Percentiles rank a stretch among this genome's conserved stretches.
These are phyloP conservation scores for Botryosphaeria dothidea DNA, from an alignment of 2,329 filamentous ascomycete species.

Conservation along the genomic window DNA sequence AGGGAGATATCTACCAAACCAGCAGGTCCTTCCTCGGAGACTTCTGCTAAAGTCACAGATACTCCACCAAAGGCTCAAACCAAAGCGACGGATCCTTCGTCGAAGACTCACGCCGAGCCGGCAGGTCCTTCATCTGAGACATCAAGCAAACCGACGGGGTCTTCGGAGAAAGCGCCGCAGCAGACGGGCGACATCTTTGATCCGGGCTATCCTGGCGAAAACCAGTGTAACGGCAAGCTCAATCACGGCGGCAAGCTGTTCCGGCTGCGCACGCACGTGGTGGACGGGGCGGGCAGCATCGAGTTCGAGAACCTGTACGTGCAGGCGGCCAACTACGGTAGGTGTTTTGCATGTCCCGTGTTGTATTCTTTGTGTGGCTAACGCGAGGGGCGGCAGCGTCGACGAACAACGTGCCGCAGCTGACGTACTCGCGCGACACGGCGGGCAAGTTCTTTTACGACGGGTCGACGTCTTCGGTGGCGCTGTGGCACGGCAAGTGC, in stretches of 20 bases:
- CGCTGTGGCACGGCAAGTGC: neutral
- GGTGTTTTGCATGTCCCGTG: too few species aligned
- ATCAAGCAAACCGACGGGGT: neutral
- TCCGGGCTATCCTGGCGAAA: neutral
- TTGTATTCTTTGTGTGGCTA: too few species aligned
- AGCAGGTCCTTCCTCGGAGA: neutral
- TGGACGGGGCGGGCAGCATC: neutral
- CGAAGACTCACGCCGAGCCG: too few species aligned
- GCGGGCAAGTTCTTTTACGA: neutral
- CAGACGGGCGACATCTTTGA: neutral
- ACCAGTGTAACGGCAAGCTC: neutral
- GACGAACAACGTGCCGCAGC: neutral
- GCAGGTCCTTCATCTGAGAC: neutral
- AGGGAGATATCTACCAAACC: too few species aligned
- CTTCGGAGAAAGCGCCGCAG: neutral
- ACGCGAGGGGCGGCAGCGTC: neutral
- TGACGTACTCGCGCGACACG: neutral
- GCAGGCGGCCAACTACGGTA: neutral
- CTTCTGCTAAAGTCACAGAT: neutral
- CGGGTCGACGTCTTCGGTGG: neutral
- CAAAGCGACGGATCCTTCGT: neutral
- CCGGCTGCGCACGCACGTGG: conserved; percentile 5
- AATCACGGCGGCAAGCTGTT: neutral
- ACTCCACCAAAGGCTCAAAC: neutral
- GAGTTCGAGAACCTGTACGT: conserved; percentile 12